Evolutionary conservation across 2,329 filamentous ascomycete genomes (phyloP), one percentile per base, ranked within the genome.

Genomic region (Pseudocercospora eumusae): DNA sequence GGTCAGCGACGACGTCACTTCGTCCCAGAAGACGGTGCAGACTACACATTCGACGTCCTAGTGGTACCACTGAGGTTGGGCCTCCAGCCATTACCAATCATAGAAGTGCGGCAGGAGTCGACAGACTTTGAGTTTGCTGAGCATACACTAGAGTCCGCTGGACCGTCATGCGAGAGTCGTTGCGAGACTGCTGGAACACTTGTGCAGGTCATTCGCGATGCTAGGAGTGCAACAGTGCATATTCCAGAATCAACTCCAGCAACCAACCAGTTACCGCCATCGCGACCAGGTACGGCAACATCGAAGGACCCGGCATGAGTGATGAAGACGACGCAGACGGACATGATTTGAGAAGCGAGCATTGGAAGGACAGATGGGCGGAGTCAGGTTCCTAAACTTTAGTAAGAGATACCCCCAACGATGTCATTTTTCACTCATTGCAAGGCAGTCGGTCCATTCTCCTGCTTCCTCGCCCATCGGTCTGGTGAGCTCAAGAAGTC

Each of bases 1-100:
- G 93, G 93, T 0, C 86, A 89, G 47, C 84, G 90, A 54, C 89
- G 91, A 66, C 90, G 89, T 0, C 90, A 91, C 71, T 96, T 96
- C 70, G 83, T 83, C 6, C 86, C 76, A 2, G 71, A 74, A 70
- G 25, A 65, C 5, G 62, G 60, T 3, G 57, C 64, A 13, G 60
- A 60, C n/a, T 52, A 64, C 31, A 77, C 75, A 4, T 87, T 96
- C 65, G 84, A 87, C 0, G 77, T 98, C 7, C 80, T 96, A 57
- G 80, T 98, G 9, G 86, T 98, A 11, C 92, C 95, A 0, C 82
- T 96, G 50, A 85, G 88, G 57, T 82, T 91, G 27, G 93, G 95
- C 0, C 86, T 86, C 72, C 77, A 95, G n/a, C 82, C 92, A 0
- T 86, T 92, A 27, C 95, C 95, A 0, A 83, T 78, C 7, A 82